A percentile compares a stretch with the other conserved stretches of the same genome.
Evolutionary conservation across 2,329 filamentous ascomycete species (phyloP).

Genomic region (Dissoconium aciculare): DNA sequence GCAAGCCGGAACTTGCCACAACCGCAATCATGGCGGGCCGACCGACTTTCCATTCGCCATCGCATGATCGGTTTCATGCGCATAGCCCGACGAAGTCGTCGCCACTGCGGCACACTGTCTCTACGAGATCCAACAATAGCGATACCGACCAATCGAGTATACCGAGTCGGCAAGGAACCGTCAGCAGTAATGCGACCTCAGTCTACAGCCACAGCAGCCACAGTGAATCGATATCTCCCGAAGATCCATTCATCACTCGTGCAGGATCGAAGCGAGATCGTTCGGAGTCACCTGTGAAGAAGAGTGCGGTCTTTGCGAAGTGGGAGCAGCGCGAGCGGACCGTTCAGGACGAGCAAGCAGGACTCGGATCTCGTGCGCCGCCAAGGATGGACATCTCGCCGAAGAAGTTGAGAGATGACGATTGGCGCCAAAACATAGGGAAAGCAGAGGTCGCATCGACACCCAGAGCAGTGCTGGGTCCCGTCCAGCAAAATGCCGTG

Average conservation of each 20-base stretch:
- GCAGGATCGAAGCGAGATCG: slow-evolving; percentile 19
- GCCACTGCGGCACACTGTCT: slow-evolving; percentile 22
- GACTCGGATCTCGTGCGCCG: slow-evolving; percentile 5
- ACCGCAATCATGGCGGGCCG: background rate
- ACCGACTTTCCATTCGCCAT: slow-evolving; percentile 13
- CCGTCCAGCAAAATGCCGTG: slow-evolving; percentile 19
- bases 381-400: slow-evolving; percentile 19
- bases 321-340: slow-evolving; percentile 18
- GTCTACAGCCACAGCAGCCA: slow-evolving; percentile 14
- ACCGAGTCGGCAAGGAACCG: slow-evolving; percentile 16
- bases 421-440: slow-evolving; percentile 19
- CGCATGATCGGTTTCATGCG: slow-evolving; percentile 20
- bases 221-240: slow-evolving; percentile 5
- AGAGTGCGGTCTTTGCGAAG: slow-evolving; percentile 23
- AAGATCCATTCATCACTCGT: slow-evolving; percentile 20
- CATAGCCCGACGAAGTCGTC: slow-evolving; percentile 22
- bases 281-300: slow-evolving; percentile 24
- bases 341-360: slow-evolving; percentile 9
- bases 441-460: slow-evolving; percentile 14
- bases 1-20: no score
- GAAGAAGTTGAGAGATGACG: slow-evolving; percentile 20
- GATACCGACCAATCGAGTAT: slow-evolving; percentile 19
- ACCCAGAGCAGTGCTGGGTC: slow-evolving; percentile 16
- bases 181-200: slow-evolving; percentile 20
- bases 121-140: slow-evolving; percentile 21